Base-by-base conservation (phyloP, 2,329 filamentous ascomycete genomes). In the Fusarium multiceps region DNA sequence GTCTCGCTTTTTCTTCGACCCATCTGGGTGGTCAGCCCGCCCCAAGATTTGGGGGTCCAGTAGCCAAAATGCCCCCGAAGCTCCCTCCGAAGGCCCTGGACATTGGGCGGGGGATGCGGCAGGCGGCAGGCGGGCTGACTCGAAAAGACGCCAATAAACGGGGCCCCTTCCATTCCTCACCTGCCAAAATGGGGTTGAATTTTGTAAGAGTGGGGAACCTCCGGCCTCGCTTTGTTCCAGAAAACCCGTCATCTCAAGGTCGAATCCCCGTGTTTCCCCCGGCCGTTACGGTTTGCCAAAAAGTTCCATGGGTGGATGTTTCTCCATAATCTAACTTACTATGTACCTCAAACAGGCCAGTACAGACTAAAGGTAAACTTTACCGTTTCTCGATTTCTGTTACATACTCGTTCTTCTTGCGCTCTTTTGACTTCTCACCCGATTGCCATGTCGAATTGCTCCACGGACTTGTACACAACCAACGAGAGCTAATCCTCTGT, bases 171-270 rank as follows among this genome's bases (percentile, higher is more conserved):
- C 59, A 28, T 27, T 43, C 42, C 20, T 48, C 48, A 63, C 73
- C 73, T 75, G 71, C 71, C 73, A 43, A 57, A 75, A 75, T 50
- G 47, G 71, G 71, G 53, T 55, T 43, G 46, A 37, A 41, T 47
- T 50, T 60, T 59, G 40, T 27, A 28, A 47, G 48, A 41, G 60
- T 32, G 66, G 59, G 53, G 59, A 58, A 28, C 40, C 57, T 59
- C 59, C 67, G 61, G 68, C 59, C 69, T 70, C 69, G 67, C 61
- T 73, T 73, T 69, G 47, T 74, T 74, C 69, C 58, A 72, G 72
- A 74, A 74, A 72, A 68, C 69, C 67, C 66, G 57, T 59, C 67
- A 66, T 73, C 64, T 66, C 56, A 66, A 60, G 53, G 59, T 59
- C 53, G 63, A 59, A 57, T 56, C 67, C 48, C 66, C 67, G 58